These are phyloP conservation scores for Cupressus sempervirens DNA, from an alignment of 75 land plant genomes.

Conservation along the genomic window DNA sequence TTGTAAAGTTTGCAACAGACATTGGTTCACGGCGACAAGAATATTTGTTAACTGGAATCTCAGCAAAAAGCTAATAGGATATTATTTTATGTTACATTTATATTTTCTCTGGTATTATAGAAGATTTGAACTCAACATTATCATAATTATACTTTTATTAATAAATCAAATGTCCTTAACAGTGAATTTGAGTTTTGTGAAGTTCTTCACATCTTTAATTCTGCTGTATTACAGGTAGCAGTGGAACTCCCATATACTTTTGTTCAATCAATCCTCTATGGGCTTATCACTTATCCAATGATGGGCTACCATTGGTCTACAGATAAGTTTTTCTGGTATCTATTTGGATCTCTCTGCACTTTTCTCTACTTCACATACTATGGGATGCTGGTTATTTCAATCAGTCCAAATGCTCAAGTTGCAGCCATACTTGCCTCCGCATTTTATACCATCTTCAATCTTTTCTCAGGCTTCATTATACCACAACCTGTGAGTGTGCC, in stretches of 20 bases:
- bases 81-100: too few relatives aligned
- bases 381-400: conserved; percentile 50
- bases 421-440: too few relatives aligned
- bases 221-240: conserved; percentile 32
- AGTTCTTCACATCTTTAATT: background rate
- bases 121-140: too few relatives aligned
- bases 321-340: conserved; percentile 42
- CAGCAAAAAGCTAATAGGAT: background rate
- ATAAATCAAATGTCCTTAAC: too few relatives aligned
- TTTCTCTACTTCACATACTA: conserved; percentile 81
- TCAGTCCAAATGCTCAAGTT: too few relatives aligned
- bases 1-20: background rate
- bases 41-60: background rate
- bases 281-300: conserved; percentile 65
- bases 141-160: too few relatives aligned
- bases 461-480: conserved; percentile 85
- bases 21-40: background rate
- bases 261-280: conserved; percentile 52
- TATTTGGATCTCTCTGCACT: conserved; percentile 41
- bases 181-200: too few relatives aligned
- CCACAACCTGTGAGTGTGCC: conserved; percentile 60
- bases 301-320: conserved; percentile 75
- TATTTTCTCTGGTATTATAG: too few relatives aligned
- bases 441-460: conserved; percentile 41
- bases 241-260: conserved; percentile 74